phyloP scores from a whole-genome alignment of 768 basidiomycete species.

The Piloderma croceum region DNA sequence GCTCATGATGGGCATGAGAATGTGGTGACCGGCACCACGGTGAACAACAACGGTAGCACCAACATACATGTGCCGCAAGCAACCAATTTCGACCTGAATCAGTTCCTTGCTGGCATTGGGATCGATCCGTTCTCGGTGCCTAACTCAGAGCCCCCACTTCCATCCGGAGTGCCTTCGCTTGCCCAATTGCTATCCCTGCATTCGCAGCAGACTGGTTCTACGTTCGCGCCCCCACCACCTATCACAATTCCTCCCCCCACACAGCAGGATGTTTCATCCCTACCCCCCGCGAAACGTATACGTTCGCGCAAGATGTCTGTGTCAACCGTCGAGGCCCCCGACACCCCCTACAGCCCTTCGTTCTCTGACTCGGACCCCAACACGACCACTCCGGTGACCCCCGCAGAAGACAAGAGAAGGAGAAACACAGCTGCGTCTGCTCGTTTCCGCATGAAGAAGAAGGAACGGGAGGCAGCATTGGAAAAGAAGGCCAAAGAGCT shows the following conservation, averaged over 20 bases:
- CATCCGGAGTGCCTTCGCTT: constrained; percentile 46
- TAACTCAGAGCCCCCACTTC: constrained; percentile 17
- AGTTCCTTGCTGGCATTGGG: constrained; percentile 36
- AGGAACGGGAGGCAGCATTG: constrained; percentile 87
- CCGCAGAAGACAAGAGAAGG: constrained; percentile 86
- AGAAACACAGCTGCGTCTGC: constrained; percentile 91
- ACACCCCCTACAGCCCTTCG: constrained; percentile 26
- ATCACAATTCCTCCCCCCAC: constrained; percentile 26
- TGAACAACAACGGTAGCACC: constrained; percentile 27
- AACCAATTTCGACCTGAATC: constrained; percentile 41
- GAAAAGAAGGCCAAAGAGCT: constrained; percentile 84
- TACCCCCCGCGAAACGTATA: constrained; percentile 45
- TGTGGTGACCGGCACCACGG: constrained; percentile 45
- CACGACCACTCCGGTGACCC: constrained; percentile 30
- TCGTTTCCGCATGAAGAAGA: constrained; percentile 93
- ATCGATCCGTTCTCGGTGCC: constrained; percentile 40
- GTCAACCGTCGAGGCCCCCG: no score
- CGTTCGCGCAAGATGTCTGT: constrained; percentile 50
- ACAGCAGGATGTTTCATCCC: constrained; percentile 11
- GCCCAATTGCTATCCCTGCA: constrained; percentile 68
- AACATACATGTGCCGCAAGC: constrained; percentile 34
- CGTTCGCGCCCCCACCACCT: constrained; percentile 18
- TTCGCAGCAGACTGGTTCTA: constrained; percentile 28
- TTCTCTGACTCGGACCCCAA: constrained; percentile 23
- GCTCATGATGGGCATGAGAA: constrained; percentile 55